phyloP scores from a whole-genome alignment of 2,329 filamentous ascomycete species.

The Bimuria novae-zelandiae region DNA sequence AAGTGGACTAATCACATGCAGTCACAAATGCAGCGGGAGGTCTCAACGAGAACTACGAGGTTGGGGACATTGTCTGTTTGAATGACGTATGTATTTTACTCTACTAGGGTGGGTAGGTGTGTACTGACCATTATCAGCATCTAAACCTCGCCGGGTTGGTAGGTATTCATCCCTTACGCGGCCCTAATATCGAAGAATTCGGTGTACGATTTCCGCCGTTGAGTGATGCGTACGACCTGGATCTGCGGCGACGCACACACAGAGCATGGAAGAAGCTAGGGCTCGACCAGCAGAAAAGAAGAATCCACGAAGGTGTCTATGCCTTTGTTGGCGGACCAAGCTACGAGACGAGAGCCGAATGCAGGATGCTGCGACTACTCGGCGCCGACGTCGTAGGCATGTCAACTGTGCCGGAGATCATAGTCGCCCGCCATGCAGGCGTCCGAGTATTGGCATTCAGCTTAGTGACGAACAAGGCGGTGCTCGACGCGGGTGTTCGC shows the following conservation, averaged over 20 bases:
- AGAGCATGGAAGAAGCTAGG: slow-evolving; percentile 59
- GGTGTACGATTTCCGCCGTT: slow-evolving; percentile 66
- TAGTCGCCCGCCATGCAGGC: slow-evolving; percentile 67
- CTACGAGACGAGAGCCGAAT: slow-evolving; percentile 69
- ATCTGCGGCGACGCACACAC: slow-evolving; percentile 62
- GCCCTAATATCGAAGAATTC: slow-evolving; percentile 66
- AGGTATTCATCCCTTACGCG: slow-evolving; percentile 64
- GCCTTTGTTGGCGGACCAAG: slow-evolving; percentile 67
- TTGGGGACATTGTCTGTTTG: slow-evolving; percentile 68
- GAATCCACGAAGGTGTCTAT: slow-evolving; percentile 68
- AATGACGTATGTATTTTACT: slow-evolving; percentile 59
- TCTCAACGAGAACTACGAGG: slow-evolving; percentile 65
- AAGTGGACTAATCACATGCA: slow-evolving; percentile 33
- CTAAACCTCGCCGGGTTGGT: slow-evolving; percentile 66
- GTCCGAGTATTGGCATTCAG: slow-evolving; percentile 68
- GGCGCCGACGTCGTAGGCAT: slow-evolving; percentile 73
- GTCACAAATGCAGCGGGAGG: slow-evolving; percentile 71
- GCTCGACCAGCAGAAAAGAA: slow-evolving; percentile 52
- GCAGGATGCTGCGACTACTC: slow-evolving; percentile 62
- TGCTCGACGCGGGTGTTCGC: slow-evolving; percentile 61
- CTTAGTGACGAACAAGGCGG: slow-evolving; percentile 67
- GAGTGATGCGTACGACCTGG: slow-evolving; percentile 69
- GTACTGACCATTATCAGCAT: slow-evolving; percentile 51
- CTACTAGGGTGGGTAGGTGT: not conserved
- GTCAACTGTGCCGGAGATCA: slow-evolving; percentile 71